Evolutionary conservation across 2,329 filamentous ascomycete species (phyloP).

Genomic region (Leptographium wingfieldii): DNA sequence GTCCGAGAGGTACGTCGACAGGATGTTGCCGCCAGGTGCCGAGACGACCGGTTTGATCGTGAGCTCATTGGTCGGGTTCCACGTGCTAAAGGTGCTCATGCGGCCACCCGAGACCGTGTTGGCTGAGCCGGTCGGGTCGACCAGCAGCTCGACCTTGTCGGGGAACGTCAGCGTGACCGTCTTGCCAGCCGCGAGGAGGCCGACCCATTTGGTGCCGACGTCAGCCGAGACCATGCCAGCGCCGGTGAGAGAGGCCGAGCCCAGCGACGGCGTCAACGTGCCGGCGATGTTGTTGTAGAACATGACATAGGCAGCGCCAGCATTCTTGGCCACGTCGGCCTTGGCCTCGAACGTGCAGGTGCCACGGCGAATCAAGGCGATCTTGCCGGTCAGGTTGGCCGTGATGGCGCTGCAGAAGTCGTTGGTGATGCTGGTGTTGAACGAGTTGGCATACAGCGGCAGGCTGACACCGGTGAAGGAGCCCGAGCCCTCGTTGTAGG

Average conservation of each 20-base stretch:
- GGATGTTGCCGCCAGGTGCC: slow-evolving; percentile 34
- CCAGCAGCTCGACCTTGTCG: slow-evolving; percentile 10
- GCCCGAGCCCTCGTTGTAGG: slow-evolving; percentile 26
- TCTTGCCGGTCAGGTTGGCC: slow-evolving; percentile 41
- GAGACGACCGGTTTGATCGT: slow-evolving; percentile 35
- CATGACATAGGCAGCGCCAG: slow-evolving; percentile 48
- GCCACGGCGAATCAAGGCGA: slow-evolving; percentile 49
- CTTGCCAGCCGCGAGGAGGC: neutral
- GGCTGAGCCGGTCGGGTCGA: slow-evolving; percentile 19
- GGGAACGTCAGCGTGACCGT: neutral
- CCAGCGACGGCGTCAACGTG: slow-evolving; percentile 12
- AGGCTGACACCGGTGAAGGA: slow-evolving; percentile 33
- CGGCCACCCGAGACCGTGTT: slow-evolving; percentile 35
- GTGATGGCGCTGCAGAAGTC: slow-evolving; percentile 47
- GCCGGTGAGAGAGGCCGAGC: neutral
- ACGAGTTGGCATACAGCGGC: slow-evolving; percentile 35
- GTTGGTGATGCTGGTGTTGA: slow-evolving; percentile 32
- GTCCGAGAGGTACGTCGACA: slow-evolving; percentile 35
- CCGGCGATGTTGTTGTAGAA: slow-evolving; percentile 43
- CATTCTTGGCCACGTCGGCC: slow-evolving; percentile 35
- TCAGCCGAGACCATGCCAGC: neutral
- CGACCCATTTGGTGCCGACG: neutral
- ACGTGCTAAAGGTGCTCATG: slow-evolving; percentile 25
- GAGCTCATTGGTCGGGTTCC: slow-evolving; percentile 34
- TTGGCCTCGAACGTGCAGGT: slow-evolving; percentile 44